These are phyloP conservation scores for Colletotrichum sp. DNA, from an alignment of 2,329 filamentous ascomycete species.

Conservation along the genomic window DNA sequence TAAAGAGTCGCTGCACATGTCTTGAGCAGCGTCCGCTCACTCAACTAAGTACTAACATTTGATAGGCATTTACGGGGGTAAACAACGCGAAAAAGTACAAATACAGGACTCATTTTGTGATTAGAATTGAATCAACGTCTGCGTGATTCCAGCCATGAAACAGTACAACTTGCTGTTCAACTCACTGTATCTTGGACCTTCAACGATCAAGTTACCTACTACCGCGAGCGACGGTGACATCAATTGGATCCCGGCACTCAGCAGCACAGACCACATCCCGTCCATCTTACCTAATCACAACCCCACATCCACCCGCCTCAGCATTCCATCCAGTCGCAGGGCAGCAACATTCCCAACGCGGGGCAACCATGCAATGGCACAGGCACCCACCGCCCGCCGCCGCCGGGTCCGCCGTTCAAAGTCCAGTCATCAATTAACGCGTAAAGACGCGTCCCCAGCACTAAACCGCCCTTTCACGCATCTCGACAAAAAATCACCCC, in stretches of 20 bases:
- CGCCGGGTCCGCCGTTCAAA: background rate
- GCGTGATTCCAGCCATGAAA: rapidly evolving
- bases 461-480: background rate
- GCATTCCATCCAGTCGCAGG: background rate
- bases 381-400: background rate
- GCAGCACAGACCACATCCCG: background rate
- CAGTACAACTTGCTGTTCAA: background rate
- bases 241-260: background rate
- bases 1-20: no score
- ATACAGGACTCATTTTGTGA: rapidly evolving
- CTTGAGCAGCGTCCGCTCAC: no score
- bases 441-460: background rate
- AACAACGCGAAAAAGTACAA: background rate
- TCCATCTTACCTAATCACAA: background rate
- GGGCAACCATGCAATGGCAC: background rate
- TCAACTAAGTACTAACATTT: rapidly evolving
- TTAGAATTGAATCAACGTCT: background rate
- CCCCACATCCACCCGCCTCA: background rate
- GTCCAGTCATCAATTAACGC: background rate
- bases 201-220: background rate
- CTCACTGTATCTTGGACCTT: background rate
- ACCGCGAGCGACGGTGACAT: background rate
- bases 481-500: background rate
- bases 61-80: no score
- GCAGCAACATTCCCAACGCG: background rate